Conservation (phyloP, 106 monocot species). For the Allium cepa region DNA sequence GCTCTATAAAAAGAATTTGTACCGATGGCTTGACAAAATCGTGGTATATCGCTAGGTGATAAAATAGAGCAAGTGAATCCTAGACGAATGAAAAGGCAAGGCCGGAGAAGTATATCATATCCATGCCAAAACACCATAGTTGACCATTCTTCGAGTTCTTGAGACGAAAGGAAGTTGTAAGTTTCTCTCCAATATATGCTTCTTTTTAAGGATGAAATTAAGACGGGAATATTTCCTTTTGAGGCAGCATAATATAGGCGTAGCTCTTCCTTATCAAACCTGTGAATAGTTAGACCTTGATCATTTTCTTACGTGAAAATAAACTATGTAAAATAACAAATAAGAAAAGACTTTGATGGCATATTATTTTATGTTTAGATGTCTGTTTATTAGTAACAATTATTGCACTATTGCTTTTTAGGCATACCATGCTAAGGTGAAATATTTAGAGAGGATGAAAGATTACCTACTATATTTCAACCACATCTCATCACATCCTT, state of each 20-base stretch:
- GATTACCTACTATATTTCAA: no score
- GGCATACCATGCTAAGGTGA: no score
- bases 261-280: slow-evolving; percentile 77
- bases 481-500: no score
- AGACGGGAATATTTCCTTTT: slow-evolving; percentile 57
- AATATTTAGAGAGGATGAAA: no score
- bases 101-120: slow-evolving; percentile 57
- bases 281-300: slow-evolving; percentile 15
- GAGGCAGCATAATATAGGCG: slow-evolving; percentile 61
- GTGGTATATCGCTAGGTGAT: slow-evolving; percentile 57
- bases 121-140: slow-evolving; percentile 95
- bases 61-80: slow-evolving; percentile 78
- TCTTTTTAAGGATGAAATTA: slow-evolving; percentile 63
- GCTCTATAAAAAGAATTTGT: not conserved
- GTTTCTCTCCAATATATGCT: slow-evolving; percentile 92
- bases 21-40: slow-evolving; percentile 62
- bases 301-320: not conserved
- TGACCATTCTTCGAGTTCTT: slow-evolving; percentile 86
- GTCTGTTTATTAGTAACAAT: no score
- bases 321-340: no score
- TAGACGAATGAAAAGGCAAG: slow-evolving; percentile 83
- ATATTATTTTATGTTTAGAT: no score
- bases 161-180: slow-evolving; percentile 56
- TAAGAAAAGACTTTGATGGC: no score
- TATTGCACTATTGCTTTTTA: no score